A percentile compares a stretch with the other conserved stretches of the same genome.
Evolutionary conservation across 2,329 filamentous ascomycete species (phyloP).

Genomic region (Clarireedia sp.): DNA sequence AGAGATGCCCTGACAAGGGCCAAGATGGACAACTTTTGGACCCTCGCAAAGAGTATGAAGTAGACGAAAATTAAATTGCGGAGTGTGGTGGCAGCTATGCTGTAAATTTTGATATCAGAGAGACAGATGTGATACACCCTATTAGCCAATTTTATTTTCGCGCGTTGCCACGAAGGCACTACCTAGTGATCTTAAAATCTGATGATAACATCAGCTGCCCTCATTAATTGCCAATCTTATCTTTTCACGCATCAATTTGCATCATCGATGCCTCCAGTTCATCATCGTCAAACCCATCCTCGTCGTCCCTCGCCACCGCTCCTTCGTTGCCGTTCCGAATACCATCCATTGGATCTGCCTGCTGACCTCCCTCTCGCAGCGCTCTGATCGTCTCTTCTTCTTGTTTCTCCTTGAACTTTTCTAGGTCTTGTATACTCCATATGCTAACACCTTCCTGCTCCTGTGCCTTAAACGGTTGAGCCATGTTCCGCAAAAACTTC

Average conservation of each 20-base stretch:
- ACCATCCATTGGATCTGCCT: constrained; percentile 10
- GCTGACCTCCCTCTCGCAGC: constrained; percentile 37
- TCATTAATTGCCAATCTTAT: neutral
- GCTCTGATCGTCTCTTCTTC: constrained; percentile 61
- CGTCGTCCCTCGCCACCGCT: constrained; percentile 19
- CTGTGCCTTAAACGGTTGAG: constrained; percentile 72
- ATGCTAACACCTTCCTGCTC: constrained; percentile 91
- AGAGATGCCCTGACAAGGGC: constrained; percentile 69
- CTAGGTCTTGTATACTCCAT: constrained; percentile 76
- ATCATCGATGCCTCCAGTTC: constrained; percentile 47
- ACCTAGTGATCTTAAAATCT: constrained; percentile 2
- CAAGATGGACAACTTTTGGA: constrained; percentile 96
- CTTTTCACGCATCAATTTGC: constrained; percentile 19
- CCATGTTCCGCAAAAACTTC: constrained; percentile 85
- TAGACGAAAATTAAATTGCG: constrained; percentile 11
- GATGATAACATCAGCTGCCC: neutral
- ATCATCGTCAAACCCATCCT: constrained; percentile 29
- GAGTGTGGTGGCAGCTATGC: neutral
- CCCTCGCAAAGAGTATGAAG: constrained; percentile 61
- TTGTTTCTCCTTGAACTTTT: constrained; percentile 67
- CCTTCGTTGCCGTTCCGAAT: constrained; percentile 17
- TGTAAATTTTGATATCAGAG: neutral
- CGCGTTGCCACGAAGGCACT: neutral
- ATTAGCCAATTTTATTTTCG: neutral
- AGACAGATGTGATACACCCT: constrained; percentile 1